phyloP scores from a whole-genome alignment of 371 early-diverging fungal species.

The Mucor racemosus region DNA sequence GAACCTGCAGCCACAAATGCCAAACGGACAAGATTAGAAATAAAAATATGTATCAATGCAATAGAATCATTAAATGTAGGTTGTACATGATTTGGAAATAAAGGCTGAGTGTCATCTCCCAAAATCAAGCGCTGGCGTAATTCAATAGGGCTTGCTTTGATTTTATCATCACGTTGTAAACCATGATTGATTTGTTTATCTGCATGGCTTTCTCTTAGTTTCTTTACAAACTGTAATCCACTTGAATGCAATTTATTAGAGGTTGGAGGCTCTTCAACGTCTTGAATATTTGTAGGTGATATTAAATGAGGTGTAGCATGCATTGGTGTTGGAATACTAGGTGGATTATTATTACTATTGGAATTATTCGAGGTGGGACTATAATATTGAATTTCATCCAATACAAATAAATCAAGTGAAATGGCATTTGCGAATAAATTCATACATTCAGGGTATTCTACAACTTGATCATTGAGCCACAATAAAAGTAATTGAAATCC shows the following conservation, averaged over 20 bases:
- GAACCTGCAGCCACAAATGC: slow-evolving; percentile 74
- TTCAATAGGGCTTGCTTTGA: slow-evolving; percentile 34
- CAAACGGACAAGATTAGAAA: slow-evolving; percentile 63
- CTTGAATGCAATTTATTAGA: slow-evolving; percentile 31
- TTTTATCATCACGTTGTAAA: slow-evolving; percentile 38
- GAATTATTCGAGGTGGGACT: slow-evolving; percentile 23
- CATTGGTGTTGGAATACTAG: slow-evolving; percentile 7
- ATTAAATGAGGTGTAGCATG: slow-evolving; percentile 27
- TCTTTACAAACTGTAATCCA: slow-evolving; percentile 47
- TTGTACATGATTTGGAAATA: slow-evolving; percentile 61
- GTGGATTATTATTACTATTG: not conserved
- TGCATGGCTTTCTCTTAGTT: slow-evolving; percentile 42
- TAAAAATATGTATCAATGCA: slow-evolving; percentile 60
- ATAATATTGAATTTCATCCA: slow-evolving; percentile 58
- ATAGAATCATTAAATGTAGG: slow-evolving; percentile 65
- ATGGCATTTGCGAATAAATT: slow-evolving; percentile 70
- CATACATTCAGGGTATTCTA: slow-evolving; percentile 66
- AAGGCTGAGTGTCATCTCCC: slow-evolving; percentile 52
- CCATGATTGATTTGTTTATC: slow-evolving; percentile 42
- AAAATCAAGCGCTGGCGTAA: slow-evolving; percentile 40
- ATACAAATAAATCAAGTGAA: slow-evolving; percentile 65
- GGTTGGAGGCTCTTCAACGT: not conserved
- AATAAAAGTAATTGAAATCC: slow-evolving; percentile 78
- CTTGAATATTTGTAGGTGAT: slow-evolving; percentile 16
- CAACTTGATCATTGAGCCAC: slow-evolving; percentile 72